phyloP scores from a whole-genome alignment of 2,329 filamentous ascomycete species.

The Knufia fluminis region DNA sequence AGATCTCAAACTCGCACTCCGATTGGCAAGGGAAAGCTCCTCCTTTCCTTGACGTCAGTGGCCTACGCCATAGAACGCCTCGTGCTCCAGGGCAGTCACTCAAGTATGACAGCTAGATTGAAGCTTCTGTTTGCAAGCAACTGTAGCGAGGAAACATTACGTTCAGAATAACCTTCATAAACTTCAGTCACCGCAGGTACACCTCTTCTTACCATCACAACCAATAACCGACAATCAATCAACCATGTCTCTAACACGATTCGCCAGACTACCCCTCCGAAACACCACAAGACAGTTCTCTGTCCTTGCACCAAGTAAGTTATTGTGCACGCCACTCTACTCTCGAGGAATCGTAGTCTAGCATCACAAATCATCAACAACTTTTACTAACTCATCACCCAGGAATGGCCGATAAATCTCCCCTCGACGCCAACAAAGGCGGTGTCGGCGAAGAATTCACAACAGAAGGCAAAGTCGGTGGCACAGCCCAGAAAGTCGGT shows the following conservation, averaged over 20 bases:
- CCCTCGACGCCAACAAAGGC: constrained; percentile 18
- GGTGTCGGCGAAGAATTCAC: constrained; percentile 17
- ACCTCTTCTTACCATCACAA: not conserved
- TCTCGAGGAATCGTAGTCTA: not conserved
- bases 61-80: not conserved
- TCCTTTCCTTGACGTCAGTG: constrained; percentile 2
- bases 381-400: constrained; percentile 1
- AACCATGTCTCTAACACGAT: constrained; percentile 10
- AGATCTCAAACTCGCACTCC: not conserved
- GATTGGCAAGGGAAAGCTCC: not conserved
- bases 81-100: not conserved
- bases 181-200: not conserved
- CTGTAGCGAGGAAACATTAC: too few species aligned
- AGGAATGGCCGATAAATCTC: constrained; percentile 19
- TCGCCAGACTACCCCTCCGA: constrained; percentile 7
- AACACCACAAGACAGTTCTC: constrained; percentile 13
- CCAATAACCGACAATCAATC: too few species aligned
- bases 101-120: not conserved
- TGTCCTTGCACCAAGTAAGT: constrained; percentile 11
- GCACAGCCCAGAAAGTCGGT: constrained; percentile 10
- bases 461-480: constrained; percentile 13
- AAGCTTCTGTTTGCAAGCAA: too few species aligned
- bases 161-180: too few species aligned
- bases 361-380: not conserved
- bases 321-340: too few species aligned